Percentiles rank a stretch among this genome's conserved stretches.
Evolutionary conservation across 164 flowering plant genomes (phyloP).

Genomic region (Tinospora cordifolia): DNA sequence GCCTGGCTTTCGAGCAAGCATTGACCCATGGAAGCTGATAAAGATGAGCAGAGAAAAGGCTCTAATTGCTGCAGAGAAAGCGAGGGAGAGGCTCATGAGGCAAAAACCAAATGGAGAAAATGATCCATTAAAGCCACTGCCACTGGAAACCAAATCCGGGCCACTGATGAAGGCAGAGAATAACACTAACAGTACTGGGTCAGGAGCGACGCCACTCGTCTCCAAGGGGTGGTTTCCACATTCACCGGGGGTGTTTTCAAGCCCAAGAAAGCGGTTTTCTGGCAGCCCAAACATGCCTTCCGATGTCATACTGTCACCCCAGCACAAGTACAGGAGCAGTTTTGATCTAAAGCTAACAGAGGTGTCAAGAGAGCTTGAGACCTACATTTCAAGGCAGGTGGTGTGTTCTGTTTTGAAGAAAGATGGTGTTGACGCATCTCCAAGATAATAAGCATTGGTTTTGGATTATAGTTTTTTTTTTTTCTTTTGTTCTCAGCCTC

Average conservation of each 20-base stretch:
- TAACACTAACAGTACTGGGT: constrained; percentile 14
- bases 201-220: constrained; percentile 33
- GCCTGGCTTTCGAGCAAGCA: constrained; percentile 58
- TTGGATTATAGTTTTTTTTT: constrained; percentile 19
- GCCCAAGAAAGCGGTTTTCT: constrained; percentile 79
- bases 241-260: constrained; percentile 51
- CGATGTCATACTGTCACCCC: constrained; percentile 35
- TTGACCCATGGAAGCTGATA: constrained; percentile 85
- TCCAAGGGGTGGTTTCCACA: constrained; percentile 32
- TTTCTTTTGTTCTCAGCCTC: constrained; percentile 57
- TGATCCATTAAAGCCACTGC: constrained; percentile 60
- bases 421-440: constrained; percentile 53
- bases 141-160: constrained; percentile 70
- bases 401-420: constrained; percentile 61
- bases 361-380: constrained; percentile 82
- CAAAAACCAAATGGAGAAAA: constrained; percentile 28
- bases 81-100: constrained; percentile 58
- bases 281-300: constrained; percentile 43
- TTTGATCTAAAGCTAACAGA: constrained; percentile 86
- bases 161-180: constrained; percentile 34
- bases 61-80: constrained; percentile 64
- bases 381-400: constrained; percentile 76
- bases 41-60: constrained; percentile 81
- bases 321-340: constrained; percentile 55
- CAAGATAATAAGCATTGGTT: constrained; percentile 24